These are phyloP conservation scores for Hamigera avellanea DNA, from an alignment of 495 filamentous ascomycete genomes.

Conservation along the genomic window DNA sequence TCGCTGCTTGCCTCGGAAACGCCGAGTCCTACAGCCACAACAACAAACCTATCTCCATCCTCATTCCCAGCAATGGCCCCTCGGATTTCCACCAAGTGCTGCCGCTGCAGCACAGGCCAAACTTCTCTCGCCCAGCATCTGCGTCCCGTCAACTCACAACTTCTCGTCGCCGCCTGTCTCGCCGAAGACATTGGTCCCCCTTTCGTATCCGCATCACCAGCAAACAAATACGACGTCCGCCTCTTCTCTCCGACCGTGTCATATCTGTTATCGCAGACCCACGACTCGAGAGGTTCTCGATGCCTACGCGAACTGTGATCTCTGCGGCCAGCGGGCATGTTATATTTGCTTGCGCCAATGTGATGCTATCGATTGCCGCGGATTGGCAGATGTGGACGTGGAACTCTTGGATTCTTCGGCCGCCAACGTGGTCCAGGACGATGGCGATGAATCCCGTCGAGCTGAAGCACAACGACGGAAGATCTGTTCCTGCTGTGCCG, in stretches of 20 bases:
- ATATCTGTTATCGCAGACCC: conserved; percentile 39
- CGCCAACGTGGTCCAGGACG: neutral
- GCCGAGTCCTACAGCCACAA: conserved; percentile 18
- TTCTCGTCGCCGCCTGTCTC: conserved; percentile 24
- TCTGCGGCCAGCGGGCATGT: conserved; percentile 36
- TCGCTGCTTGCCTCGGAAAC: conserved; percentile 24
- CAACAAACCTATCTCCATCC: no score
- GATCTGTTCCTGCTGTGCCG: conserved; percentile 31
- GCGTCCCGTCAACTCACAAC: conserved; percentile 7
- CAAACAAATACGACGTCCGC: conserved; percentile 9
- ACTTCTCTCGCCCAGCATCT: conserved; percentile 13
- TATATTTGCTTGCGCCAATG: conserved; percentile 43
- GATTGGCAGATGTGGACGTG: neutral
- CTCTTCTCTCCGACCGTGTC: conserved; percentile 31
- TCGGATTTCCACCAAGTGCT: conserved; percentile 2
- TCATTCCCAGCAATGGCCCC: no score
- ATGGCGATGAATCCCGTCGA: neutral
- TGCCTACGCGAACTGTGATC: conserved; percentile 38
- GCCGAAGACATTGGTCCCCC: conserved; percentile 21
- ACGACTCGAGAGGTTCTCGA: conserved; percentile 35
- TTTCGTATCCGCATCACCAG: conserved; percentile 1
- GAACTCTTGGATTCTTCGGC: no score
- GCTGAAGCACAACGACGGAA: conserved; percentile 10
- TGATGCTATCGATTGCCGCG: conserved; percentile 19
- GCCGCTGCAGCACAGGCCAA: conserved; percentile 6